Conservation (phyloP, 106 monocot species). For the Dioscorea zingiberensis region DNA sequence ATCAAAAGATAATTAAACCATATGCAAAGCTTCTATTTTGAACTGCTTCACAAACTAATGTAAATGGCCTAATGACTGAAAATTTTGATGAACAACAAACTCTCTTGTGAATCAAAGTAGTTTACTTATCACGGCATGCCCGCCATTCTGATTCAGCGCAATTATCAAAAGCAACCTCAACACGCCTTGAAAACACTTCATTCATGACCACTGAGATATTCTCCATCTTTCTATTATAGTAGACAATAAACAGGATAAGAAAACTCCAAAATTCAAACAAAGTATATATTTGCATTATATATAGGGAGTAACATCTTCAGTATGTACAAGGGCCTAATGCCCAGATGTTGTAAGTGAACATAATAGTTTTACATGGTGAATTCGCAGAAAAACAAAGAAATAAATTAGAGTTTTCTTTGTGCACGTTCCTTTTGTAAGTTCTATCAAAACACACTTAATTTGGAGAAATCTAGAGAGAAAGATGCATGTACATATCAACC, state of each 20-base stretch:
- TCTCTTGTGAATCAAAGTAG: too few species aligned
- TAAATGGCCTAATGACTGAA: too few species aligned
- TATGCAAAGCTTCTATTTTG: too few species aligned
- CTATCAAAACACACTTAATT: too few species aligned
- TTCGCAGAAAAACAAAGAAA: neutral
- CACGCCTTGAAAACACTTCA: conserved; percentile 69
- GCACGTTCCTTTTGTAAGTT: too few species aligned
- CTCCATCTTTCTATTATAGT: conserved; percentile 79
- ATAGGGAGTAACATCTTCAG: conserved; percentile 80
- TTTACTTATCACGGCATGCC: conserved; percentile 80
- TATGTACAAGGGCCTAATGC: conserved; percentile 71
- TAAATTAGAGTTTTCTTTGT: too few species aligned
- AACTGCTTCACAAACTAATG: too few species aligned
- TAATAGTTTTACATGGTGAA: neutral
- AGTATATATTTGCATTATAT: conserved; percentile 56
- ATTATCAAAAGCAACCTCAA: conserved; percentile 61
- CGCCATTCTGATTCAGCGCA: conserved; percentile 82
- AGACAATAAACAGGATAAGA: neutral
- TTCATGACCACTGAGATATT: conserved; percentile 70
- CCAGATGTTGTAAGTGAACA: conserved; percentile 42
- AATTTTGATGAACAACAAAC: too few species aligned
- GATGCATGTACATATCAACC: too few species aligned
- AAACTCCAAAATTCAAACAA: neutral
- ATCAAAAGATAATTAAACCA: too few species aligned
- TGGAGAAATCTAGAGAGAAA: too few species aligned